Evolutionary conservation across 345 rosid genomes (phyloP).

Genomic region (Eucalyptus paniculata): DNA sequence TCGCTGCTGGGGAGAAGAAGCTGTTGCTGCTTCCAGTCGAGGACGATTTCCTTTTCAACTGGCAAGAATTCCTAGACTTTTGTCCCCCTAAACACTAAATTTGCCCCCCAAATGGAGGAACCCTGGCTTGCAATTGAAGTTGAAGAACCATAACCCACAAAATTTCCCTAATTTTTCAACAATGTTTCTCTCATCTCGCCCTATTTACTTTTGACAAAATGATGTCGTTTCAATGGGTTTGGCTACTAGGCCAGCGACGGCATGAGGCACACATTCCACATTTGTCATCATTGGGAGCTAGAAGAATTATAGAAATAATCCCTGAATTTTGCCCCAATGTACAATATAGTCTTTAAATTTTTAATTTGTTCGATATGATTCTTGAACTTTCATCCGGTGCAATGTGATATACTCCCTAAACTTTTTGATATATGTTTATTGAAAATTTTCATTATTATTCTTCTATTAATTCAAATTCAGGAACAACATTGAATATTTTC

Average conservation of each 20-base stretch:
- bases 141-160: not conserved
- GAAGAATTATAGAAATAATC: not conserved
- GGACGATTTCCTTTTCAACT: not conserved
- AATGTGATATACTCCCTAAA: too few relatives aligned
- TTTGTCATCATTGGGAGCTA: not conserved
- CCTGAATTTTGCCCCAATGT: too few relatives aligned
- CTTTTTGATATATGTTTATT: too few relatives aligned
- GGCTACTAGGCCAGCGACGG: not conserved
- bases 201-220: not conserved
- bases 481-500: fast-evolving
- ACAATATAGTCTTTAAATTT: too few relatives aligned
- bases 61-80: not conserved
- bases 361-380: too few relatives aligned
- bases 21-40: not conserved
- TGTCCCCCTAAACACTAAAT: not conserved
- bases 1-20: not conserved
- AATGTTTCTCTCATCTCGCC: not conserved
- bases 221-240: not conserved
- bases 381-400: not conserved
- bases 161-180: not conserved
- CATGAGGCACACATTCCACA: not conserved
- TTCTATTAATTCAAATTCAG: too few relatives aligned
- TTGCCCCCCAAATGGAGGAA: not conserved
- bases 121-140: not conserved
- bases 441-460: too few relatives aligned